phyloP scores from a whole-genome alignment of 2,329 filamentous ascomycete species.

The Epichloe brachyelytri region DNA sequence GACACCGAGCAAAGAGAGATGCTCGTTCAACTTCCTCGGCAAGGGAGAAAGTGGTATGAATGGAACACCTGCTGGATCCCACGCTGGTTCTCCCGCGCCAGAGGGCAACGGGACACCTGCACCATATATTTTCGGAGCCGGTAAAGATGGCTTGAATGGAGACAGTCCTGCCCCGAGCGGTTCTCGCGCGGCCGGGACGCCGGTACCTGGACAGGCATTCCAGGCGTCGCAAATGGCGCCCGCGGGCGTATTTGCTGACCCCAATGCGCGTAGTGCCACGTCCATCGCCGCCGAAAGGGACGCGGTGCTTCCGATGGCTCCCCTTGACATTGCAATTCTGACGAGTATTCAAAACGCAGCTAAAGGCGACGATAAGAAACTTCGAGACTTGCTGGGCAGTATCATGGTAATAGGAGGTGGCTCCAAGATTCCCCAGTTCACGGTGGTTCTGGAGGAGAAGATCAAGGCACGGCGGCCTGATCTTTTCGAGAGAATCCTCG shows the following conservation, averaged over 20 bases:
- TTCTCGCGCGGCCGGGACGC: constrained; percentile 36
- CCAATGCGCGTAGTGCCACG: constrained; percentile 35
- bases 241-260: constrained; percentile 36
- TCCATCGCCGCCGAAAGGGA: constrained; percentile 59
- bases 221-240: constrained; percentile 23
- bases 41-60: constrained; percentile 56
- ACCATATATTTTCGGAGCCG: constrained; percentile 40
- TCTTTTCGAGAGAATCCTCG: constrained; percentile 45
- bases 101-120: constrained; percentile 60
- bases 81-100: constrained; percentile 75
- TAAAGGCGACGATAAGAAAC: constrained; percentile 81
- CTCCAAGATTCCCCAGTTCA: constrained; percentile 67
- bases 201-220: constrained; percentile 21
- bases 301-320: constrained; percentile 65
- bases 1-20: constrained; percentile 49
- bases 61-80: constrained; percentile 70
- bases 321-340: constrained; percentile 80
- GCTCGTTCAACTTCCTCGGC: constrained; percentile 56
- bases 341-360: constrained; percentile 80
- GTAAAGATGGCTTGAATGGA: constrained; percentile 30
- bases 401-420: constrained; percentile 88
- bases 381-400: constrained; percentile 75
- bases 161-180: constrained; percentile 41
- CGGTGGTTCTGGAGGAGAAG: constrained; percentile 69
- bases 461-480: constrained; percentile 55